A percentile compares a stretch with the other conserved stretches of the same genome.
Evolutionary conservation across 2,329 filamentous ascomycete species (phyloP).

Genomic region (Amauroascus verrucosus): DNA sequence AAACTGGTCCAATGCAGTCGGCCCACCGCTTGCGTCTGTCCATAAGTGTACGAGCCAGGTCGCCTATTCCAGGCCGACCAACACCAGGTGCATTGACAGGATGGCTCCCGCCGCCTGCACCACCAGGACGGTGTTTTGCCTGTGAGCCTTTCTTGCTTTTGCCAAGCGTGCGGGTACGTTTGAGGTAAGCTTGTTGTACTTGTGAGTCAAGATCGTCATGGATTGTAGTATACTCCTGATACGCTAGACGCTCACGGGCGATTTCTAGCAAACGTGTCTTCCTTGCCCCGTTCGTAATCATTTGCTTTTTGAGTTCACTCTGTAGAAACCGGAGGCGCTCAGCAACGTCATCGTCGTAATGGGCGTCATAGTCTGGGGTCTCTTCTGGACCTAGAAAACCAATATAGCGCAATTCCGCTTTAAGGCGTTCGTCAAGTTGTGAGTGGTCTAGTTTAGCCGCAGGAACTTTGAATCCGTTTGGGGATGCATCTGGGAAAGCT

Average conservation of each 20-base stretch:
- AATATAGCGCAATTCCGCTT: conserved; percentile 82
- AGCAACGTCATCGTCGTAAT: conserved; percentile 89
- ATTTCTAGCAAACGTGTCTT: conserved; percentile 79
- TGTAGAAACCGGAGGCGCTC: conserved; percentile 81
- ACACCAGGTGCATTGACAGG: conserved; percentile 30
- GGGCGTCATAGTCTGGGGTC: conserved; percentile 70
- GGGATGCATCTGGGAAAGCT: conserved; percentile 65
- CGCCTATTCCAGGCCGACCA: conserved; percentile 61
- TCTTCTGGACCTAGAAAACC: conserved; percentile 67
- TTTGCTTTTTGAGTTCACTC: conserved; percentile 67
- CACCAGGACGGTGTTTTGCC: conserved; percentile 47
- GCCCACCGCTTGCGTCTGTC: conserved; percentile 83
- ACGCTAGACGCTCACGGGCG: conserved; percentile 83
- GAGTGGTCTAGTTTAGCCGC: conserved; percentile 72
- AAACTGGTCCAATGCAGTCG: conserved; percentile 79
- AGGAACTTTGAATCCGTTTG: conserved; percentile 68
- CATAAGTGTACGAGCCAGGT: conserved; percentile 85
- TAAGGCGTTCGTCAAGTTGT: conserved; percentile 79
- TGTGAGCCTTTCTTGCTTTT: conserved; percentile 85
- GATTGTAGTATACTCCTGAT: conserved; percentile 95
- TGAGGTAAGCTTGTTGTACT: conserved; percentile 88
- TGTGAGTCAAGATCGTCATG: conserved; percentile 92
- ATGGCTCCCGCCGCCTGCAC: conserved; percentile 61
- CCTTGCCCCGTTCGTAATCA: conserved; percentile 78
- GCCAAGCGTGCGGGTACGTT: conserved; percentile 85